Conservation (phyloP, 2,329 filamentous ascomycete species). For the Phyllosticta capitalensis region DNA sequence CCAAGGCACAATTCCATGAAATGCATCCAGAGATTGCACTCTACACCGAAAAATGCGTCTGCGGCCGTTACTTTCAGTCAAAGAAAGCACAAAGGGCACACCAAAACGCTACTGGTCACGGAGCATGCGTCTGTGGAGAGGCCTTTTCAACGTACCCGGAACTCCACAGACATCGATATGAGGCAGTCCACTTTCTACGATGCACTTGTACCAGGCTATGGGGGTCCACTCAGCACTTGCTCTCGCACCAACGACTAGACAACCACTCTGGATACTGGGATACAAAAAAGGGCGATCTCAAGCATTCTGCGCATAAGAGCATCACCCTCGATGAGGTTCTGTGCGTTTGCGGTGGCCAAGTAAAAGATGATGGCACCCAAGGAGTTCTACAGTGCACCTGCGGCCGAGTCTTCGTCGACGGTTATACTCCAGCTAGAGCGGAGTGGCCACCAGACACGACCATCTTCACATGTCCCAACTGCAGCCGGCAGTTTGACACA, state of each 20-base stretch:
- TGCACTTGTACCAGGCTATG: slow-evolving; percentile 6
- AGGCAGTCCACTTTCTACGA: slow-evolving; percentile 3
- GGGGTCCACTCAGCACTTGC: slow-evolving; percentile 6
- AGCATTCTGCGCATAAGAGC: slow-evolving; percentile 1
- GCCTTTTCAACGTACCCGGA: slow-evolving; percentile 6
- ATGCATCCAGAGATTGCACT: slow-evolving; percentile 8
- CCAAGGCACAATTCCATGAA: slow-evolving; percentile 2
- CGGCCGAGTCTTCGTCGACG: slow-evolving; percentile 4
- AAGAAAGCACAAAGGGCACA: slow-evolving; percentile 2
- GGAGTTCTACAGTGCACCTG: slow-evolving; percentile 1
- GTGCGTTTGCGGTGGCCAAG: slow-evolving; percentile 3
- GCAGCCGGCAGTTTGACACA: slow-evolving; percentile 1
- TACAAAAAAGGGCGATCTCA: slow-evolving; percentile 6
- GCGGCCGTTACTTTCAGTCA: slow-evolving; percentile 8
- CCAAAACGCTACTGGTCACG: slow-evolving; percentile 8
- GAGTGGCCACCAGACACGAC: neutral
- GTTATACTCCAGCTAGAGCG: slow-evolving; percentile 2
- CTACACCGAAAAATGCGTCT: slow-evolving; percentile 4
- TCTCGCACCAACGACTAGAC: slow-evolving; percentile 9
- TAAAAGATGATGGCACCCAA: neutral
- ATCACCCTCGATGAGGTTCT: slow-evolving; percentile 7
- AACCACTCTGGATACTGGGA: slow-evolving; percentile 5
- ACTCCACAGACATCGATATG: slow-evolving; percentile 5
- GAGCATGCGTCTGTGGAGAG: slow-evolving; percentile 9
- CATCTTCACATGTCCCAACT: slow-evolving; percentile 4